Evolutionary conservation across 2,329 filamentous ascomycete genomes (phyloP), one percentile per base, ranked within the genome.

Genomic region (Aureobasidium sp.): DNA sequence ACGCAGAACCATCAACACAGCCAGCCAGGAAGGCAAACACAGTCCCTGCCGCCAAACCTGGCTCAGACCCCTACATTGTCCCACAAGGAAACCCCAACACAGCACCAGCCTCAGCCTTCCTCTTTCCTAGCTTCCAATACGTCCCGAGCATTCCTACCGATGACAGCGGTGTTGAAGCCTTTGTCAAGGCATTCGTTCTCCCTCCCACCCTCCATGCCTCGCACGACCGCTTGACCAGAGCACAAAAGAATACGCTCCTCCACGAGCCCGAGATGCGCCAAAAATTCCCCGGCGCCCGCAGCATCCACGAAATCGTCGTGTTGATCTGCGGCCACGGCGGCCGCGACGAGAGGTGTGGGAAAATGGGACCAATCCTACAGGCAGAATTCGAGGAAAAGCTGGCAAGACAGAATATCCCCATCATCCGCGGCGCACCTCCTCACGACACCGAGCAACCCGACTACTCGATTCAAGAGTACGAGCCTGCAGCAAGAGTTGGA

Each of bases 261-360:
- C 68, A 80, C 66, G 51, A 82, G 71, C 62, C 79, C 63, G 63
- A 71, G 56, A 53, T 71, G 71, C 71, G 74, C 22, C 50, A 63
- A 0, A 58, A 68, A 0, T 72, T 88, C 2, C 69, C 70, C 1
- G 75, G 77, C 1, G 83, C 88, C 4, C 71, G 78, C 10, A 78
- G 82, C 55, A 78, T 86, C 7, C 64, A 78, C 14, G 84, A 90
- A 57, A 75, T 90, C 4, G 62, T 88, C n/a, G 80, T 98, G 25
- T 71, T 97, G 17, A 85, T 96, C 38, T 98, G 93, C 64, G 89
- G 90, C 0, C 93, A 98, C 62, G 86, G 85, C 12, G 83, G 83
- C 2, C 77, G 93, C 10, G 93, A 98, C 65, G 73, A 76, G 62
- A 79, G 93, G 48, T 98, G 93, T 63, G 91, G 93, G 0, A 71